Percentiles rank a stretch among this genome's conserved stretches.
Conservation (phyloP, 2,329 filamentous ascomycete genomes). For the Penicillium sclerotiorum region DNA sequence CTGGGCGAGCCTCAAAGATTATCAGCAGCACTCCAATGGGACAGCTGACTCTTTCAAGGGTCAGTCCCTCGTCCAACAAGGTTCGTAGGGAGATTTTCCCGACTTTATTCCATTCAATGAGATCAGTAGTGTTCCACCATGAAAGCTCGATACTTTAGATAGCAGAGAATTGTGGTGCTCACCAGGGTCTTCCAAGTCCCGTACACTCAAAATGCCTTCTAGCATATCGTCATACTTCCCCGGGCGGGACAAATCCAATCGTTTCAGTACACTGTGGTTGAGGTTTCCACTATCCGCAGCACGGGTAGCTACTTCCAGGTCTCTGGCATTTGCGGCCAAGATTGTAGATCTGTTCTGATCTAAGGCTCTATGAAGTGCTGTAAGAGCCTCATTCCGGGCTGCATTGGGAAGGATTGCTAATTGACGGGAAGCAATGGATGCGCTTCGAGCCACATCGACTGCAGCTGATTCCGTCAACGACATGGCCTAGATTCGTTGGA, state of each 20-base stretch:
- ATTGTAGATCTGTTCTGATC: constrained; percentile 70
- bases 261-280: constrained; percentile 80
- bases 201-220: constrained; percentile 87
- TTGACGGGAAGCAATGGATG: constrained; percentile 78
- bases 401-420: constrained; percentile 76
- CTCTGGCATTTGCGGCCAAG: constrained; percentile 80
- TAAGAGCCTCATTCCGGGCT: constrained; percentile 82
- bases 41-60: constrained; percentile 84
- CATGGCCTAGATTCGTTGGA: constrained; percentile 56
- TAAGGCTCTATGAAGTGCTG: constrained; percentile 79
- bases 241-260: constrained; percentile 79
- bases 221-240: constrained; percentile 99
- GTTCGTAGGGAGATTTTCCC: constrained; percentile 83
- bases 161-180: no score
- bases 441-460: constrained; percentile 72
- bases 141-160: not conserved
- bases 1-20: constrained; percentile 96
- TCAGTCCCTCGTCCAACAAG: constrained; percentile 80
- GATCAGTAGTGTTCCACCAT: not conserved
- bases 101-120: constrained; percentile 54
- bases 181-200: constrained; percentile 82
- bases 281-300: constrained; percentile 75
- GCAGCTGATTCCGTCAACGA: constrained; percentile 86
- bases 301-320: constrained; percentile 73
- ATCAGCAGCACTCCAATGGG: constrained; percentile 97